These are phyloP conservation scores for Aschersonia sp. DNA, from an alignment of 2,329 filamentous ascomycete species.

Conservation along the genomic window DNA sequence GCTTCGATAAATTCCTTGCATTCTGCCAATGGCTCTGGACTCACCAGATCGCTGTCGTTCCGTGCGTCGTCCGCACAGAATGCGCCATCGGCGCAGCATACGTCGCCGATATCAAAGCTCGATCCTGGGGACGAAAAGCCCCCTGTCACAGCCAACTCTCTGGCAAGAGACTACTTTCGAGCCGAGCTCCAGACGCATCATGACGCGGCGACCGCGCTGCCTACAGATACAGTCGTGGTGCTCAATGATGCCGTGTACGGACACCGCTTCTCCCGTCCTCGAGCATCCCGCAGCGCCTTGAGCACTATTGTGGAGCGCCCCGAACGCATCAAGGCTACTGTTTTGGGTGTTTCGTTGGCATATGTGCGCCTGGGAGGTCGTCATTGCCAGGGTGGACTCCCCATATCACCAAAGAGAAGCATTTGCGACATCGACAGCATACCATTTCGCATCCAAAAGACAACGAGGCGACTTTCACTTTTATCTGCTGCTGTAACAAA, in stretches of 20 bases:
- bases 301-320: conserved; percentile 83
- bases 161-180: conserved; percentile 56
- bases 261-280: conserved; percentile 76
- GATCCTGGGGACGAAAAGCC: conserved; percentile 18
- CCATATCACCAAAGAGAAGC: conserved; percentile 49
- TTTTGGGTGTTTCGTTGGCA: conserved; percentile 69
- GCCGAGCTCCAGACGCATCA: conserved; percentile 55
- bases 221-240: conserved; percentile 60
- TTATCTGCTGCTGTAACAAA: conserved; percentile 68
- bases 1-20: conserved; percentile 43
- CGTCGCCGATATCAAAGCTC: conserved; percentile 18
- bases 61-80: conserved; percentile 8
- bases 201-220: conserved; percentile 21
- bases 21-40: conserved; percentile 27
- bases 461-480: conserved; percentile 55
- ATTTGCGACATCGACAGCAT: conserved; percentile 39
- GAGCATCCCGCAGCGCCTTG: conserved; percentile 56
- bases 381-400: conserved; percentile 54
- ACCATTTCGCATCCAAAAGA: conserved; percentile 78
- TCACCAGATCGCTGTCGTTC: conserved; percentile 23
- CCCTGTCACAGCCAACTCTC: conserved; percentile 30
- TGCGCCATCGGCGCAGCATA: conserved; percentile 30
- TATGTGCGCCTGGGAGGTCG: conserved; percentile 83
- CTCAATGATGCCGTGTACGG: conserved; percentile 92
- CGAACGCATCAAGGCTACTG: conserved; percentile 72